Evolutionary conservation across 306 rosid genomes (phyloP).

Genomic region (Clitoria ternatea): DNA sequence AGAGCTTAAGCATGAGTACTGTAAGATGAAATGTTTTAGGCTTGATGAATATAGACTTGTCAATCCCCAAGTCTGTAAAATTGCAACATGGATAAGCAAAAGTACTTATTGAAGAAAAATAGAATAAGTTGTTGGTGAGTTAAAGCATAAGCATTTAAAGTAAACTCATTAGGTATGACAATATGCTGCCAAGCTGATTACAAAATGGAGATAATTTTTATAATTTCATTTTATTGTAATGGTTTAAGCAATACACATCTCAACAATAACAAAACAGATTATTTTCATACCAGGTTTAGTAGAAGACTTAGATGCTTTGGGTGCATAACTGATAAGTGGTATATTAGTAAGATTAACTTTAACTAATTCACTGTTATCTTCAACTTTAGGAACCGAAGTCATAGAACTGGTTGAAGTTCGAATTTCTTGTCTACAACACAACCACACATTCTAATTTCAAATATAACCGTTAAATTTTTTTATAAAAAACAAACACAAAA

Average conservation of each 20-base stretch:
- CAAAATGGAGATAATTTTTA: constrained; percentile 12
- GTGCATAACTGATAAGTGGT: constrained; percentile 65
- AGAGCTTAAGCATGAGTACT: constrained; percentile 89
- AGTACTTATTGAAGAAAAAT: not conserved
- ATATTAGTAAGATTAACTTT: constrained; percentile 49
- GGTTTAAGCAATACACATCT: constrained; percentile 10
- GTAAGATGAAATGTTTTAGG: constrained; percentile 88
- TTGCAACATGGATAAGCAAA: constrained; percentile 25
- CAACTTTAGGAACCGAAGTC: constrained; percentile 53
- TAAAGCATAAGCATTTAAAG: constrained; percentile 1
- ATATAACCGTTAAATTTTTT: too few species aligned
- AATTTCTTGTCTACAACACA: too few species aligned
- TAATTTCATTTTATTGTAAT: constrained; percentile 11
- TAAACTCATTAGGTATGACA: constrained; percentile 4
- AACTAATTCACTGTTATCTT: constrained; percentile 38
- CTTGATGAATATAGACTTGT: constrained; percentile 76
- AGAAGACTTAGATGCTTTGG: constrained; percentile 51
- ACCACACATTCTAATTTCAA: too few species aligned
- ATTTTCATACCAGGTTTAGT: constrained; percentile 53
- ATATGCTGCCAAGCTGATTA: constrained; percentile 12
- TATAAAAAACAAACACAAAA: too few species aligned
- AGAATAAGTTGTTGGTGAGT: not conserved
- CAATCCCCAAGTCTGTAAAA: constrained; percentile 61
- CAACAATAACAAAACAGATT: constrained; percentile 10
- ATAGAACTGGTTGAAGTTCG: too few species aligned